phyloP scores from a whole-genome alignment of 2,329 filamentous ascomycete species.

The Neoarthrinium moseri region DNA sequence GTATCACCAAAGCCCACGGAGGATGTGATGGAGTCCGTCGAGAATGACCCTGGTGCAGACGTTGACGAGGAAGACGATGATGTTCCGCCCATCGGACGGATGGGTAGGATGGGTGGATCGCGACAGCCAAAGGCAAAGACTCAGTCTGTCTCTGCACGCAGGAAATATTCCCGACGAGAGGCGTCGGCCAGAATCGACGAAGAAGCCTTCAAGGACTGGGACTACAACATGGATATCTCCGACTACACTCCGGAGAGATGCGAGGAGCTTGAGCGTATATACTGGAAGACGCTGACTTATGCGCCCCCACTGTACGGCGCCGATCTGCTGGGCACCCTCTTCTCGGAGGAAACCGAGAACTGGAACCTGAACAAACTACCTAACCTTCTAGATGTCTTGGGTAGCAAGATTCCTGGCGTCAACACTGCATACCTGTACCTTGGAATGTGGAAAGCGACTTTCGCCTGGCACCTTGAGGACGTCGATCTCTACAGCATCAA shows the following conservation, averaged over 20 bases:
- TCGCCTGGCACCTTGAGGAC: conserved; percentile 98
- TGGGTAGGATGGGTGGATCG: conserved; percentile 49
- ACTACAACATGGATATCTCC: conserved; percentile 84
- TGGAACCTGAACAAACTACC: conserved; percentile 97
- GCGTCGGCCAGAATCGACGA: conserved; percentile 81
- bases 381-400: conserved; percentile 89
- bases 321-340: conserved; percentile 93
- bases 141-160: conserved; percentile 79
- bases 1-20: conserved; percentile 49
- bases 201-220: conserved; percentile 84
- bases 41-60: conserved; percentile 45
- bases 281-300: conserved; percentile 97
- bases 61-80: conserved; percentile 46
- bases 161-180: conserved; percentile 82
- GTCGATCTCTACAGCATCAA: conserved; percentile 99
- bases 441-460: conserved; percentile 99
- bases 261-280: conserved; percentile 88
- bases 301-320: conserved; percentile 93
- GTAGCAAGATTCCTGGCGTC: conserved; percentile 93
- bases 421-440: conserved; percentile 98
- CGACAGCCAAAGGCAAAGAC: conserved; percentile 57
- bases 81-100: conserved; percentile 32
- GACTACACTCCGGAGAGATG: conserved; percentile 91
- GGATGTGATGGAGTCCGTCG: conserved; percentile 45
- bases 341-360: conserved; percentile 76